Evolutionary conservation across 768 basidiomycete species (phyloP), one percentile per base, ranked within the genome.

Genomic region (Lentinula edodes): DNA sequence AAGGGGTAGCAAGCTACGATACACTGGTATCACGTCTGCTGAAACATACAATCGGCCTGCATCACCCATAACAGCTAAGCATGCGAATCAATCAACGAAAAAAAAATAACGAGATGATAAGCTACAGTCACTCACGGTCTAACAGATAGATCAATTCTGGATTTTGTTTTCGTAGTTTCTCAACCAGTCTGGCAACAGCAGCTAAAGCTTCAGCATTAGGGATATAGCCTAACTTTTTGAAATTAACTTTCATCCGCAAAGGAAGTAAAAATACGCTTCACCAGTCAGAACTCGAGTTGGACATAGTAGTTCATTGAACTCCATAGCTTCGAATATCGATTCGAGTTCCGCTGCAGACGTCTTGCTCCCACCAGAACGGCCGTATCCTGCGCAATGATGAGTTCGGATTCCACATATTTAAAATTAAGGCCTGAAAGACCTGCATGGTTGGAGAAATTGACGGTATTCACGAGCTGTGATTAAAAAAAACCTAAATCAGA

Each of bases 381-480:
- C 86, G 76, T 98, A 98, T 6, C 93, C 95, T 96, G 65, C 7
- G 28, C 65, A 23, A 55, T 23, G 52, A n/a, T 42, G 55, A 38
- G 20, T 58, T 60, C n/a, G 18, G 20, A 32, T 45, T 57, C 32
- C 39, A 12, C 16, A n/a, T 38, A 13, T 42, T 18, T 38, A 32
- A 5, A 32, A 55, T 23, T 35, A 65, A 3, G 20, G 43, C 32
- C 3, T 15, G 1, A 15, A 39, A 20, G 60, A 91, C 93, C 95
- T 6, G 93, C 82, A 71, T 99, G 96, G 66, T 98, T 99, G 7
- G 92, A 92, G 71, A 91, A 98, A 68, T 97, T 91, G 41, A 98
- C 95, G 1, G 93, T 93, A 69, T 95, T 95, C 20, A 96, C 83
- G 60, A 89, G 83, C 90, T 91, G 70, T 2, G 45, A 52, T 55